Evolutionary conservation across 208 protist genomes (phyloP).

Genomic region (Wallacemonas sp.): DNA sequence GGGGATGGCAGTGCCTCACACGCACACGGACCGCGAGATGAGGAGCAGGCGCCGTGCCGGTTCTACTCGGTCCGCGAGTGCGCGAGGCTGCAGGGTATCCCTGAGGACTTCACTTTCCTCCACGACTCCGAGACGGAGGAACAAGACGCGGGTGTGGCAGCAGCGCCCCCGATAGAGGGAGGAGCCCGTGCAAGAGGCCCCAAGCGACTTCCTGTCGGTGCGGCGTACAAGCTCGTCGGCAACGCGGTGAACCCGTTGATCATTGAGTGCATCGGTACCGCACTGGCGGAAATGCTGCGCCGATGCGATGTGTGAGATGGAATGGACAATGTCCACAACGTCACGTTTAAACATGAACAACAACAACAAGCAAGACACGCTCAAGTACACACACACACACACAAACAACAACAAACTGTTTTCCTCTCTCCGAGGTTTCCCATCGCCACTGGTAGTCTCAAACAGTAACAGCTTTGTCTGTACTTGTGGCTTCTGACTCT

Average conservation of each 20-base stretch:
- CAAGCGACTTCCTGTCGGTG: conserved; percentile 21
- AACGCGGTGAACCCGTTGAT: conserved; percentile 83
- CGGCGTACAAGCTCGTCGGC: conserved; percentile 68
- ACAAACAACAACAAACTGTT: neutral
- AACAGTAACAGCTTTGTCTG: too few relatives aligned
- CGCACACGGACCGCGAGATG: neutral
- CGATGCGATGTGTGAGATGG: too few relatives aligned
- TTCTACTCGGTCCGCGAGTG: conserved; percentile 74
- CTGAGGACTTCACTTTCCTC: conserved; percentile 44
- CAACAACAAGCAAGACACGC: neutral
- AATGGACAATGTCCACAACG: neutral
- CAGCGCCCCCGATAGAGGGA: neutral
- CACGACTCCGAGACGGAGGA: conserved; percentile 14
- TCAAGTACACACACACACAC: neutral
- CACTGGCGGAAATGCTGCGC: conserved; percentile 16
- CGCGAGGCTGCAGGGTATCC: conserved; percentile 74
- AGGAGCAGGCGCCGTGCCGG: conserved; percentile 36
- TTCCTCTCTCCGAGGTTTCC: neutral
- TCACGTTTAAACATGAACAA: neutral
- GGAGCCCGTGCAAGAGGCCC: neutral
- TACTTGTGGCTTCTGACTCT: too few relatives aligned
- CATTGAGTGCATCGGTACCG: conserved; percentile 37
- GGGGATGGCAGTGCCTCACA: neutral
- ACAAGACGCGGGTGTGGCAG: neutral
- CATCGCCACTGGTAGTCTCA: conserved; percentile 12